Conservation (phyloP, 108 stramenopile species). For the Nannochloropsis gaditana region DNA sequence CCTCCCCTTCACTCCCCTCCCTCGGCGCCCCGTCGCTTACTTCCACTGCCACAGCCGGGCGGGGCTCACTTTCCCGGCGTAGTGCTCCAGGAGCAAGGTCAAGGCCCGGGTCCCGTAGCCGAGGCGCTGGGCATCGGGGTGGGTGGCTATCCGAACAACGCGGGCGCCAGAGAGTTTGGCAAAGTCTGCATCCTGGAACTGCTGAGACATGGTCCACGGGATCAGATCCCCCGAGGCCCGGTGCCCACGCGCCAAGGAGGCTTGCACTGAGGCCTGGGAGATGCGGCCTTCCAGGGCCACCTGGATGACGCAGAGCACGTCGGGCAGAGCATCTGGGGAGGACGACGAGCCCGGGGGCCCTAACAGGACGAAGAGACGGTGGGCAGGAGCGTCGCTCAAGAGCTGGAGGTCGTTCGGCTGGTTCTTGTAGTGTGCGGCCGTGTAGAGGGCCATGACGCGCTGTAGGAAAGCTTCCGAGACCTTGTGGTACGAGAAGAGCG, state of each 20-base stretch:
- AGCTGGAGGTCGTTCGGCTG: conserved; percentile 97
- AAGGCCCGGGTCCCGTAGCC: conserved; percentile 92
- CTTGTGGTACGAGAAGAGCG: conserved; percentile 94
- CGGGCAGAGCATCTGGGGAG: conserved; percentile 62
- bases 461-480: conserved; percentile 92
- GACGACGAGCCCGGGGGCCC: conserved; percentile 75
- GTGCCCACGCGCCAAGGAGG: conserved; percentile 84
- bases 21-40: conserved; percentile 55
- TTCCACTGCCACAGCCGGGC: conserved; percentile 55
- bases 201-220: conserved; percentile 99
- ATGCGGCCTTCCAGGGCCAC: conserved; percentile 93
- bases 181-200: conserved; percentile 86
- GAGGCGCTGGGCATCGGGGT: conserved; percentile 91
- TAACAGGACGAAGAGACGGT: conserved; percentile 88
- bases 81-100: conserved; percentile 77
- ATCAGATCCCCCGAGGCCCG: conserved; percentile 93
- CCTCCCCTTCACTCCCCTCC: conserved; percentile 46
- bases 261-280: conserved; percentile 77
- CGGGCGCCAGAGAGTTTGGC: conserved; percentile 82
- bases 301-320: conserved; percentile 59
- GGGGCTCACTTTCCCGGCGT: conserved; percentile 86
- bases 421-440: conserved; percentile 98
- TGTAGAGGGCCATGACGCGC: conserved; percentile 92
- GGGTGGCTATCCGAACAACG: conserved; percentile 93
- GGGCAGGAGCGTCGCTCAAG: conserved; percentile 96